Conservation (phyloP, 192 early-diverging fungal genomes). For the Coemansia sp. region DNA sequence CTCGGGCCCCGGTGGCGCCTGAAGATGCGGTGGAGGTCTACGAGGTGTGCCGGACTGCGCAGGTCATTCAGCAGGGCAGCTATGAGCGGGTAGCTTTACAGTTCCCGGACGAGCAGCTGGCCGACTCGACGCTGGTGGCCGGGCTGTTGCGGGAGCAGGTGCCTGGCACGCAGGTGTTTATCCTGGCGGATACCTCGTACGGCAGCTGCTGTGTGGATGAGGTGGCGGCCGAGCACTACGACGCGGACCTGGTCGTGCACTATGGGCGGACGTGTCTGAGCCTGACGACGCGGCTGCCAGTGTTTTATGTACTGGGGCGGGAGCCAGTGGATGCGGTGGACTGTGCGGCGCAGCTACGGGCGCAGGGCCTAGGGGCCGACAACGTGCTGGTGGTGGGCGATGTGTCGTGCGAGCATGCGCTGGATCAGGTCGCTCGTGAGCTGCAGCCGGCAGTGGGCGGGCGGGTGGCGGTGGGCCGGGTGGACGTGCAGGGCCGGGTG, state of each 20-base stretch:
- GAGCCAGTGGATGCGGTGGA: slow-evolving; percentile 60
- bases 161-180: slow-evolving; percentile 51
- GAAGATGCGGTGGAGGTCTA: slow-evolving; percentile 49
- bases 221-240: slow-evolving; percentile 86
- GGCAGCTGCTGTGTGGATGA: slow-evolving; percentile 98
- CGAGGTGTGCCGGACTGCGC: slow-evolving; percentile 61
- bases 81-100: slow-evolving; percentile 71
- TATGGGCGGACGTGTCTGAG: slow-evolving; percentile 90
- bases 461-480: slow-evolving; percentile 2
- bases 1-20: slow-evolving; percentile 11
- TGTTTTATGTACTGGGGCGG: slow-evolving; percentile 82
- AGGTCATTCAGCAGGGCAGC: slow-evolving; percentile 37
- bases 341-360: slow-evolving; percentile 26
- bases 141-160: slow-evolving; percentile 49
- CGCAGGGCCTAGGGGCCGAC: slow-evolving; percentile 23
- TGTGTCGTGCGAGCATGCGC: slow-evolving; percentile 62
- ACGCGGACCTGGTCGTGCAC: slow-evolving; percentile 86
- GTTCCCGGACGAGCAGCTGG: slow-evolving; percentile 87
- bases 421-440: slow-evolving; percentile 24
- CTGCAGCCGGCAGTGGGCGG: not conserved
- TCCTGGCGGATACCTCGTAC: slow-evolving; percentile 93
- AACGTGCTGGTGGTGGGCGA: slow-evolving; percentile 69
- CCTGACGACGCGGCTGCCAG: slow-evolving; percentile 74
- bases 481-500: slow-evolving; percentile 3
- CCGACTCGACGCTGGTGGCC: slow-evolving; percentile 61